A percentile compares a stretch with the other conserved stretches of the same genome.
phyloP scores from a whole-genome alignment of 1,139 yeast genomes.

The Zygosaccharomyces pseudobailii region DNA sequence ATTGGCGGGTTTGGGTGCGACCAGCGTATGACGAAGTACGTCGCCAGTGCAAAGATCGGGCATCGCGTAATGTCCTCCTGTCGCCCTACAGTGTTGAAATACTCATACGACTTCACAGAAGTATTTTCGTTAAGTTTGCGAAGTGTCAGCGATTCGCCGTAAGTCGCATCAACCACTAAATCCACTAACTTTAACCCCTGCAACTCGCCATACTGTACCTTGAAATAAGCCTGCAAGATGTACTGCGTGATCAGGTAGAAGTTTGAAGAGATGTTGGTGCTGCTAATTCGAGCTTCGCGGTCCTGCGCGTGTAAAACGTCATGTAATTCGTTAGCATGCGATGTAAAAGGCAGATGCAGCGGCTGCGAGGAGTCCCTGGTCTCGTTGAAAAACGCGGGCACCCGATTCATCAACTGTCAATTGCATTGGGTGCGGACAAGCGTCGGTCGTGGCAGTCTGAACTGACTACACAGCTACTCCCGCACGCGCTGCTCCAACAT shows the following conservation, averaged over 20 bases:
- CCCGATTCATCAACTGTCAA: constrained; percentile 1
- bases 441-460: neutral
- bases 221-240: constrained; percentile 27
- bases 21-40: constrained; percentile 31
- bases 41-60: constrained; percentile 32
- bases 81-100: constrained; percentile 33
- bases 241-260: constrained; percentile 28
- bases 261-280: constrained; percentile 21
- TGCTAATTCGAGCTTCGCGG: constrained; percentile 17
- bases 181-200: constrained; percentile 24
- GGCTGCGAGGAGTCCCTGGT: neutral
- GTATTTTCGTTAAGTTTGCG: constrained; percentile 30
- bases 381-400: neutral
- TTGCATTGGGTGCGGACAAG: neutral
- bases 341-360: neutral
- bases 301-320: constrained; percentile 20
- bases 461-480: neutral
- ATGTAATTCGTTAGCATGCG: constrained; percentile 17
- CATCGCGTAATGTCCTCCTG: constrained; percentile 31
- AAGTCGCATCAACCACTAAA: constrained; percentile 34
- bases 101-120: constrained; percentile 27
- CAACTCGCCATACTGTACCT: constrained; percentile 19
- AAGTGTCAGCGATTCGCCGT: constrained; percentile 32
- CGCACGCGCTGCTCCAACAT: neutral
- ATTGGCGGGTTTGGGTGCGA: constrained; percentile 26